Evolutionary conservation across 176 grass and related monocot species (phyloP), one percentile per base, ranked within the genome.

Genomic region (Oryza australiensis): DNA sequence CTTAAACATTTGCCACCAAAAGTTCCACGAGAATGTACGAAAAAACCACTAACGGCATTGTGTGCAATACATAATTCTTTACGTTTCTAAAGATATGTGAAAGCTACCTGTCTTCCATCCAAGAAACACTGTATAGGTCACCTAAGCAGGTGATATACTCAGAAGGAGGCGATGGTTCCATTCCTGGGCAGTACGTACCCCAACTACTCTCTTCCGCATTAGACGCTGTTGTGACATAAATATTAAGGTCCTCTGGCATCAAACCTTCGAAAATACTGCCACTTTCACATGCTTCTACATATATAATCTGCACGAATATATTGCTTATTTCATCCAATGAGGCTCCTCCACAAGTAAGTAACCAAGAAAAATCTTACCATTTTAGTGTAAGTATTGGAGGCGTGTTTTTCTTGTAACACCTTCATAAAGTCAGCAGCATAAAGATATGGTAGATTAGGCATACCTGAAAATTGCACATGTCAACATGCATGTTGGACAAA

Each of bases 261-360:
- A 95, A 77, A 66, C 89, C 96, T 80, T 95, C 84, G 37, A 99
- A 99, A 55, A 99, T 93, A 75, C 93, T 99, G 72, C 96, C 96
- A 85, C 93, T 95, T 83, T 99, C 96, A 32, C 96, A 99, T 5
- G 96, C 96, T 79, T 98, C 96, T 43, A 98, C 90, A 49, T 98
- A 95, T 79, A 98, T 91, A 82, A 98, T 85, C 96, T 99, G 77
- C 48, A 41, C 51, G 75, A 84, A 78, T 59, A 65, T 23, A 81
- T 66, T 26, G 26, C 26, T 69, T 37, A 14, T 72, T 76, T 76
- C 41, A 37, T 23, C 66, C 66, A 89, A 75, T 26, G 18, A 70
- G 13, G 55, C 0, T 48, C 55, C 72, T 9, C 14, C 46, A 28
- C 1, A 62, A 68, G 76, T n/a, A 40, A 66, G 30, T 69, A 82